Conservation (phyloP, 805 yeast species). For the Candida caryicola region DNA sequence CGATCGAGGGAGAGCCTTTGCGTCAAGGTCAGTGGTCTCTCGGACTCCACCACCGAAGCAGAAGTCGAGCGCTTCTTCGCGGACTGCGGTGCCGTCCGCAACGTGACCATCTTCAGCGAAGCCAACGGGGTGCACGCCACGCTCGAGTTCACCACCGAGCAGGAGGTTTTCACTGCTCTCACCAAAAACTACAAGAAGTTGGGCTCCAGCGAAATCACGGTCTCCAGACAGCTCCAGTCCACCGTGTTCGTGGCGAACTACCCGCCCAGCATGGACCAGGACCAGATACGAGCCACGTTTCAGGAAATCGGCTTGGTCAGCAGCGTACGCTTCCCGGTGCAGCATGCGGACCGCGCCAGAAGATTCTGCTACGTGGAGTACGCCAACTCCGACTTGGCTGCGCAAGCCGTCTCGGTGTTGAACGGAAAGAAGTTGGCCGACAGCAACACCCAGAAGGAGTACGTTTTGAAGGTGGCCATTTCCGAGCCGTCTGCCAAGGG, state of each 20-base stretch:
- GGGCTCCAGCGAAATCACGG: slow-evolving; percentile 41
- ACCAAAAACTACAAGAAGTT: slow-evolving; percentile 55
- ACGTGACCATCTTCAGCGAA: slow-evolving; percentile 22
- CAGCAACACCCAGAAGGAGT: slow-evolving; percentile 19
- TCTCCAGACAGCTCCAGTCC: slow-evolving; percentile 43
- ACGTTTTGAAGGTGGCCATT: slow-evolving; percentile 51
- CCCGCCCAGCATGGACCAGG: slow-evolving; percentile 51
- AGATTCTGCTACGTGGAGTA: slow-evolving; percentile 76
- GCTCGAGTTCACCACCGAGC: slow-evolving; percentile 54
- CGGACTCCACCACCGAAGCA: slow-evolving; percentile 35
- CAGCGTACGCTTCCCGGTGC: slow-evolving; percentile 63
- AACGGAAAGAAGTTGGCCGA: slow-evolving; percentile 39
- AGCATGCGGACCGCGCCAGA: slow-evolving; percentile 51
- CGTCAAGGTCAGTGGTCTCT: slow-evolving; percentile 51
- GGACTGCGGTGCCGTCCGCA: slow-evolving; percentile 58
- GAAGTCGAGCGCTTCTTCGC: slow-evolving; percentile 45
- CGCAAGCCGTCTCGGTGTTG: slow-evolving; percentile 38
- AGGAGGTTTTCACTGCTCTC: slow-evolving; percentile 53
- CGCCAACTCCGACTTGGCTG: slow-evolving; percentile 40
- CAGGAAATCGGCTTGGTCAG: slow-evolving; percentile 37
- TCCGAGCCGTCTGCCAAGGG: slow-evolving; percentile 52
- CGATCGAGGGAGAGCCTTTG: slow-evolving; percentile 62
- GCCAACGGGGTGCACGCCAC: slow-evolving; percentile 38
- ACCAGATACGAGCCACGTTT: slow-evolving; percentile 42
- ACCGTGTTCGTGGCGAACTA: slow-evolving; percentile 75